Conservation (phyloP, 1,139 yeast genomes). For the Entelexis paramagnoliae region DNA sequence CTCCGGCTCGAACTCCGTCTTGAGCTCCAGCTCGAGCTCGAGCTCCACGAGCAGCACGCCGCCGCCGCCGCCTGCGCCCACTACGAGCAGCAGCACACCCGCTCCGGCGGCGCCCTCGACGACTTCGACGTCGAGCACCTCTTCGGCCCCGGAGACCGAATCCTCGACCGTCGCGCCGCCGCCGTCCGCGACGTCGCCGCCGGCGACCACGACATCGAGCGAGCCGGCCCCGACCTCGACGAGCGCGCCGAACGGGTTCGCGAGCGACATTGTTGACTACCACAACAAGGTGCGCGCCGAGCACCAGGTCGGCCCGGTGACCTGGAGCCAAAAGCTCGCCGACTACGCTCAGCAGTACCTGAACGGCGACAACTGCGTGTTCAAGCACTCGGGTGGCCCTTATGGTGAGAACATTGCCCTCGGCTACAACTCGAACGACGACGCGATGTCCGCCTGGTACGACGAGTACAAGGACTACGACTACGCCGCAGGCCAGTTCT, state of each 20-base stretch:
- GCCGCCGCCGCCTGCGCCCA: not conserved
- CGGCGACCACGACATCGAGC: conserved; percentile 12
- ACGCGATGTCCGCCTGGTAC: conserved; percentile 79
- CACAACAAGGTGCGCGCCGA: conserved; percentile 62
- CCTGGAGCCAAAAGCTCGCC: conserved; percentile 59
- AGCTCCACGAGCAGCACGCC: conserved; percentile 2
- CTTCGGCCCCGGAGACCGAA: conserved; percentile 3
- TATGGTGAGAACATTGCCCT: conserved; percentile 85
- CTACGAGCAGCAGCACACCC: not conserved
- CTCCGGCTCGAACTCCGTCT: not conserved
- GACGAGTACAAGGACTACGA: conserved; percentile 48
- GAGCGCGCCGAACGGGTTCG: conserved; percentile 22
- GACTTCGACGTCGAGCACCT: not conserved
- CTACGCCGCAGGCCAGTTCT: conserved; percentile 38
- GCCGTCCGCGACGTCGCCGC: conserved; percentile 15
- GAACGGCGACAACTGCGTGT: conserved; percentile 56
- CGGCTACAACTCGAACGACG: conserved; percentile 48
- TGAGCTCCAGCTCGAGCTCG: conserved; percentile 1
- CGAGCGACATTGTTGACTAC: conserved; percentile 36
- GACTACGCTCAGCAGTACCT: conserved; percentile 54
- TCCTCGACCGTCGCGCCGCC: conserved; percentile 3
- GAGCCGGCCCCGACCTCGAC: conserved; percentile 13
- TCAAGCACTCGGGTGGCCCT: conserved; percentile 66
- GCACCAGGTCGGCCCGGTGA: conserved; percentile 50
- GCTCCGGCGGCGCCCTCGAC: not conserved